Conservation (phyloP, 148 eudicot species). For the Rhododendron griersonianum region DNA sequence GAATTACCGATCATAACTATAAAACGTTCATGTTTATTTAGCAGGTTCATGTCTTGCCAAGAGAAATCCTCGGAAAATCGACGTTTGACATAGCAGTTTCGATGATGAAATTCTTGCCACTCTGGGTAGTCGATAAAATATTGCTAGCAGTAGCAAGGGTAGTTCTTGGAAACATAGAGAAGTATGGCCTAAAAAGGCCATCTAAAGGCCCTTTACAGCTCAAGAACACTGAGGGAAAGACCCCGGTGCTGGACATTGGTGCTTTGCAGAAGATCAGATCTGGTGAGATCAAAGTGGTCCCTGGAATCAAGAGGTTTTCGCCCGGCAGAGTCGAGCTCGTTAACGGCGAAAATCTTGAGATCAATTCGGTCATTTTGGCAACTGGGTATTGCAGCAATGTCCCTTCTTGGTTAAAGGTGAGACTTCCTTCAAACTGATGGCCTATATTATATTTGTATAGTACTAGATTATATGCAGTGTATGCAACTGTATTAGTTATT, state of each 20-base stretch:
- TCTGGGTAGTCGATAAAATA: constrained; percentile 61
- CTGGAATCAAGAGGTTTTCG: constrained; percentile 71
- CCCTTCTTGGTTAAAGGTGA: constrained; percentile 83
- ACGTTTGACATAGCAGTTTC: constrained; percentile 72
- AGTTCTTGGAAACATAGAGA: constrained; percentile 60
- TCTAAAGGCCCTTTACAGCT: constrained; percentile 68
- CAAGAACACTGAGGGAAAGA: constrained; percentile 71
- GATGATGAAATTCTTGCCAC: constrained; percentile 52
- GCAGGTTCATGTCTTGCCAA: constrained; percentile 88
- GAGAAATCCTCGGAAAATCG: constrained; percentile 67
- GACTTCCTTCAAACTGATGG: neutral
- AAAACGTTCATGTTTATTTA: neutral
- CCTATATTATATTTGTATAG: neutral
- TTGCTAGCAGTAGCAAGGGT: constrained; percentile 40
- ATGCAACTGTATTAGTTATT: neutral
- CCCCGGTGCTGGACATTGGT: constrained; percentile 83
- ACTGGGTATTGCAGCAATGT: constrained; percentile 89
- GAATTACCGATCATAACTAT: neutral
- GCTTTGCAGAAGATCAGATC: constrained; percentile 60
- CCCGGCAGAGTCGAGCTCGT: constrained; percentile 53
- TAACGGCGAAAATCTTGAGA: constrained; percentile 42
- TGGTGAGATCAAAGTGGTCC: constrained; percentile 64
- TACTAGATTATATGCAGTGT: neutral
- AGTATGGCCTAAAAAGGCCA: constrained; percentile 78
- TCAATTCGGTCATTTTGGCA: constrained; percentile 77